A percentile compares a stretch with the other conserved stretches of the same genome.
Evolutionary conservation across 2,329 filamentous ascomycete species (phyloP).

Genomic region (Fusarium sp.): DNA sequence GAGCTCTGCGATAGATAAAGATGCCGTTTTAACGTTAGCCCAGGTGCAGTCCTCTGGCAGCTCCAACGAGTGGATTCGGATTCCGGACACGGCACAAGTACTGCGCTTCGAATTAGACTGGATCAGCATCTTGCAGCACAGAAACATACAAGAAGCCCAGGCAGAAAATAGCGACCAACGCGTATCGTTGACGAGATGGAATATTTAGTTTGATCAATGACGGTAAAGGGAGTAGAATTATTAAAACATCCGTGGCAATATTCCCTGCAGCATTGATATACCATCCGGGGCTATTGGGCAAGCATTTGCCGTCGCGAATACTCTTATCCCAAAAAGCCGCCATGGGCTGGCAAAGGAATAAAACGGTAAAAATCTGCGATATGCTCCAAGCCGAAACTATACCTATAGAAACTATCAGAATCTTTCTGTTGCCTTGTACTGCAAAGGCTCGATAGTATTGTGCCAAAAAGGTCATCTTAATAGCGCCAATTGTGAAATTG

Average conservation of each 20-base stretch:
- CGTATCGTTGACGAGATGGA: background rate
- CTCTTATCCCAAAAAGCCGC: background rate
- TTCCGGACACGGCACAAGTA: background rate
- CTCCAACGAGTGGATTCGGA: background rate
- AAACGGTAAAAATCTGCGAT: background rate
- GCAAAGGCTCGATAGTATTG: background rate
- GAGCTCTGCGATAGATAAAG: background rate
- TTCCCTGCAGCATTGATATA: background rate
- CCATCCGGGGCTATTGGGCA: background rate
- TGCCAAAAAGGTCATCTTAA: background rate
- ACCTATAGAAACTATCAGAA: background rate
- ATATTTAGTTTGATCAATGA: background rate
- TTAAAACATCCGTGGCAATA: background rate
- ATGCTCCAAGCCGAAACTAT: background rate
- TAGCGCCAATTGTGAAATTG: background rate
- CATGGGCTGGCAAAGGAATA: background rate
- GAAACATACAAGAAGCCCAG: background rate
- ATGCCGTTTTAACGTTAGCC: background rate
- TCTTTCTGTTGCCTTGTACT: background rate
- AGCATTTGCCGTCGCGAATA: background rate
- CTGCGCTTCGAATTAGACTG: background rate
- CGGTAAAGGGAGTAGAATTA: background rate
- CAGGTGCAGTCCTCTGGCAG: background rate
- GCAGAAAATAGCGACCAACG: background rate
- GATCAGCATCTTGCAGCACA: background rate